Percentiles rank a stretch among this genome's conserved stretches.
Conservation (phyloP, 208 protist species). For the Leishmania tropica region DNA sequence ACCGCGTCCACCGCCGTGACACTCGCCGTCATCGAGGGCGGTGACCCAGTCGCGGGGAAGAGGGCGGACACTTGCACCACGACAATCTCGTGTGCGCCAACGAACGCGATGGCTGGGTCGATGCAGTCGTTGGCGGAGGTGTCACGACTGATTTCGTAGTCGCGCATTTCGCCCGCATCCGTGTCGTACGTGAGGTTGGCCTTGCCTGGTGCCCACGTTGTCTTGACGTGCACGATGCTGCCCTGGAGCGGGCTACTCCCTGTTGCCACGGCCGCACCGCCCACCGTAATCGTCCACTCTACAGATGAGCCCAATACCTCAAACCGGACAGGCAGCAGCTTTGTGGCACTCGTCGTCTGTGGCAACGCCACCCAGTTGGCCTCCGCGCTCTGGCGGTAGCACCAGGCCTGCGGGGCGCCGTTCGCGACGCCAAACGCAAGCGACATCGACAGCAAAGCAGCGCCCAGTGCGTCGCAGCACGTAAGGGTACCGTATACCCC, state of each 20-base stretch:
- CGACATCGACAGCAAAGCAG: conserved; percentile 36
- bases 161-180: conserved; percentile 47
- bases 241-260: conserved; percentile 29
- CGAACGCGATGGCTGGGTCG: conserved; percentile 47
- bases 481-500: conserved; percentile 56
- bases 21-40: not conserved
- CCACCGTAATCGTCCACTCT: conserved; percentile 33
- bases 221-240: conserved; percentile 54
- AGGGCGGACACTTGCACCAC: conserved; percentile 46
- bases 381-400: conserved; percentile 42
- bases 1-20: conserved; percentile 8
- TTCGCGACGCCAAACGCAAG: conserved; percentile 55
- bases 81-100: conserved; percentile 40
- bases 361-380: conserved; percentile 37
- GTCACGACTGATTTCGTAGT: conserved; percentile 49
- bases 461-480: conserved; percentile 51
- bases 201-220: conserved; percentile 41
- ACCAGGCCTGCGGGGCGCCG: conserved; percentile 35
- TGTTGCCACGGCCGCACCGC: conserved; percentile 18
- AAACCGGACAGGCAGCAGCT: conserved; percentile 27
- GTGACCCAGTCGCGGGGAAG: conserved; percentile 20
- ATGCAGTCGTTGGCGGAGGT: conserved; percentile 30
- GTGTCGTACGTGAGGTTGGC: conserved; percentile 55
- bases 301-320: conserved; percentile 27
- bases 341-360: conserved; percentile 18